A percentile compares a stretch with the other conserved stretches of the same genome.
Conservation (phyloP, 768 basidiomycete genomes). For the Goffeauzyma gilvescens region DNA sequence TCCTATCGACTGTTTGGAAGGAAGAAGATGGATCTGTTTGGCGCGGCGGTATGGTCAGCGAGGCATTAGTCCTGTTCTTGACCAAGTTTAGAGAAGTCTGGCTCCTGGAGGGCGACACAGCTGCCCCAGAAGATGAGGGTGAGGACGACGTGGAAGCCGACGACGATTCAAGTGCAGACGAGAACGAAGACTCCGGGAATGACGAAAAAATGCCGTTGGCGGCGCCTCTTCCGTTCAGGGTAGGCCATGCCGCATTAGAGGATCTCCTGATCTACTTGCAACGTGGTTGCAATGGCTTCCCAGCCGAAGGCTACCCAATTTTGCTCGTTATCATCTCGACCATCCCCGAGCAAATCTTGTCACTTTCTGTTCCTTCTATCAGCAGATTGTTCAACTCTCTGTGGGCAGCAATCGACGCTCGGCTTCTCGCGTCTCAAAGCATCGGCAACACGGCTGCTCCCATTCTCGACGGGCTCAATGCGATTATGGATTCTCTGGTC, state of each 20-base stretch:
- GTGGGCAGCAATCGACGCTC: slow-evolving; percentile 61
- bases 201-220: background rate
- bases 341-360: slow-evolving; percentile 45
- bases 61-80: slow-evolving; percentile 7
- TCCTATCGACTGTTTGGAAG: slow-evolving; percentile 50
- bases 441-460: slow-evolving; percentile 40
- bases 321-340: slow-evolving; percentile 66
- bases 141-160: slow-evolving; percentile 28
- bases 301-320: slow-evolving; percentile 43
- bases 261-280: slow-evolving; percentile 61
- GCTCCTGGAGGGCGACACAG: slow-evolving; percentile 32
- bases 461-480: slow-evolving; percentile 43
- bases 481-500: slow-evolving; percentile 50
- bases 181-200: slow-evolving; percentile 19
- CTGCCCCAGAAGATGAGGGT: background rate
- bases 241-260: slow-evolving; percentile 37
- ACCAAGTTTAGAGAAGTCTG: slow-evolving; percentile 51
- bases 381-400: slow-evolving; percentile 42
- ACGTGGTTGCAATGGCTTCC: slow-evolving; percentile 9
- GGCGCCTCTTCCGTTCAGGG: slow-evolving; percentile 23
- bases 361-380: background rate
- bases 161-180: slow-evolving; percentile 29
- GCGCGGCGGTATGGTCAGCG: slow-evolving; percentile 10
- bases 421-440: slow-evolving; percentile 42
- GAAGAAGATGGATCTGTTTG: slow-evolving; percentile 58